These are phyloP conservation scores for Xylariaceae sp. DNA, from an alignment of 2,329 filamentous ascomycete species.

Conservation along the genomic window DNA sequence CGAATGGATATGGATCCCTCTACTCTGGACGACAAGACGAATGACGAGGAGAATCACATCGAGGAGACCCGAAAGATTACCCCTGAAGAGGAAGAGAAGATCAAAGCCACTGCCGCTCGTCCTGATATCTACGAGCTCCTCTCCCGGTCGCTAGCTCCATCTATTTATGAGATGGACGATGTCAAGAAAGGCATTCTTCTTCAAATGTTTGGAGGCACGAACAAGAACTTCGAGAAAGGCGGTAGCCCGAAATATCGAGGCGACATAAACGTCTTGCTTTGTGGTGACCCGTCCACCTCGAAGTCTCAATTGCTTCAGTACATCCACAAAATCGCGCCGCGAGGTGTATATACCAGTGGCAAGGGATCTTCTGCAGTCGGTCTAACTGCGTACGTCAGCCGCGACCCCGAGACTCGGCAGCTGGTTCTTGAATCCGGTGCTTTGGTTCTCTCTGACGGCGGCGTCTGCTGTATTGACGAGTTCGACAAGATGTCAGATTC, in stretches of 20 bases:
- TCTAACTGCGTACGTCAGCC: constrained; percentile 79
- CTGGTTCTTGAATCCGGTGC: constrained; percentile 81
- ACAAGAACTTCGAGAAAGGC: constrained; percentile 96
- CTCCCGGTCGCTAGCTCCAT: constrained; percentile 86
- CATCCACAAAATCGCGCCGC: constrained; percentile 95
- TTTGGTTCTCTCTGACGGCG: constrained; percentile 77
- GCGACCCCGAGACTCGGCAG: constrained; percentile 78
- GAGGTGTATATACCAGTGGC: constrained; percentile 79
- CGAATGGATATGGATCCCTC: constrained; percentile 89
- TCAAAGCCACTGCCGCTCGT: constrained; percentile 76
- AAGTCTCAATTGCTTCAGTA: constrained; percentile 96
- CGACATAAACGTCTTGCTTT: constrained; percentile 95
- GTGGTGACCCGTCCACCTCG: constrained; percentile 93
- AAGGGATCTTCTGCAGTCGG: constrained; percentile 81
- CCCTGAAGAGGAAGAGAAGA: constrained; percentile 87
- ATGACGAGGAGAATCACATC: constrained; percentile 71
- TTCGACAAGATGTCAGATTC: constrained; percentile 85
- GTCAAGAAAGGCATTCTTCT: constrained; percentile 98
- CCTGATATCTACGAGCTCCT: constrained; percentile 92
- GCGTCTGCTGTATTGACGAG: constrained; percentile 83
- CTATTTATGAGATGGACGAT: constrained; percentile 97
- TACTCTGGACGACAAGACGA: constrained; percentile 80
- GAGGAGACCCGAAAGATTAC: constrained; percentile 84
- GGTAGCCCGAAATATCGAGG: constrained; percentile 94
- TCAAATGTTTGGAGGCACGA: constrained; percentile 95